Percentiles rank a stretch among this genome's conserved stretches.
These are phyloP conservation scores for Leccinum rimulosum DNA, from an alignment of 768 basidiomycete species.

Conservation along the genomic window DNA sequence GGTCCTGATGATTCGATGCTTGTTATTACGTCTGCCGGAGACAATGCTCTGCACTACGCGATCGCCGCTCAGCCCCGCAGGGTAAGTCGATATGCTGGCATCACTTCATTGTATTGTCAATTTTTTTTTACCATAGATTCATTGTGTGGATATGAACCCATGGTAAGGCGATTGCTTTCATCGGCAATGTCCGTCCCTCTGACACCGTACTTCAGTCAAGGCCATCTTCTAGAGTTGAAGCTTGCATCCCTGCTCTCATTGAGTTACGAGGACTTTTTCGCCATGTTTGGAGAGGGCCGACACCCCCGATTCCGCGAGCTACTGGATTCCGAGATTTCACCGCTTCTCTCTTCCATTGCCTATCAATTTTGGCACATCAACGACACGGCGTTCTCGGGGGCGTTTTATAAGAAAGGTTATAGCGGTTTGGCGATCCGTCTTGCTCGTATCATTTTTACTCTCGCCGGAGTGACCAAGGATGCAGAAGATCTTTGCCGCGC, in stretches of 20 bases:
- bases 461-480: constrained; percentile 58
- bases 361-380: constrained; percentile 79
- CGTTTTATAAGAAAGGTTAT: constrained; percentile 71
- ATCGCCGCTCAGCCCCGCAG: constrained; percentile 58
- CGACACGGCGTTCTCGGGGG: constrained; percentile 42
- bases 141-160: constrained; percentile 75
- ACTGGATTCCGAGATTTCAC: constrained; percentile 59
- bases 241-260: constrained; percentile 61
- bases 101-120: neutral
- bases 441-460: constrained; percentile 51
- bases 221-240: constrained; percentile 77
- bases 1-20: constrained; percentile 63
- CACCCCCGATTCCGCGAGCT: constrained; percentile 58
- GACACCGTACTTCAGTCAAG: constrained; percentile 44
- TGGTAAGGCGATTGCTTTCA: constrained; percentile 31
- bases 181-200: neutral
- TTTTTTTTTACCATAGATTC: constrained; percentile 39
- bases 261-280: constrained; percentile 59
- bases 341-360: constrained; percentile 65
- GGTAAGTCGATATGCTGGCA: constrained; percentile 28
- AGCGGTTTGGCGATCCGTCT: constrained; percentile 66
- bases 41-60: constrained; percentile 79
- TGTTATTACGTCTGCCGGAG: constrained; percentile 75
- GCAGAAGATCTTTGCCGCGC: constrained; percentile 55
- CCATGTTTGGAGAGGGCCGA: constrained; percentile 64